Conservation (phyloP, 139 green algal species). For the Picochlorum sp. region DNA sequence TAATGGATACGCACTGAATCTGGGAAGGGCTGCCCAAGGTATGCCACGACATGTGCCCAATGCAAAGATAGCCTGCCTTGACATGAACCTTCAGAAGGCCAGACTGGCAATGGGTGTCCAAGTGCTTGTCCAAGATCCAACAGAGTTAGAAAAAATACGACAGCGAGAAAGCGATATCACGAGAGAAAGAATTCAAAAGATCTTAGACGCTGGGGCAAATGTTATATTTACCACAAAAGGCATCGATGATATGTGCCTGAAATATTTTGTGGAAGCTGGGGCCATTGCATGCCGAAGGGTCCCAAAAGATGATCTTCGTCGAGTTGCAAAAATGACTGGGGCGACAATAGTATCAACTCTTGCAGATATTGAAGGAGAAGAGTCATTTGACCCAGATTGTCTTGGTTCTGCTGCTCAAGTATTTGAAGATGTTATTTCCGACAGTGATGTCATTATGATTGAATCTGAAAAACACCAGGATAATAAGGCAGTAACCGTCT, state of each 20-base stretch:
- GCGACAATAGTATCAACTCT: slow-evolving; percentile 75
- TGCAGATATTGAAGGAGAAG: slow-evolving; percentile 94
- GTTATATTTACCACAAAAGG: slow-evolving; percentile 98
- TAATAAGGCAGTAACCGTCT: slow-evolving; percentile 43
- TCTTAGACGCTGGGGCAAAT: slow-evolving; percentile 89
- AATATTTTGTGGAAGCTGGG: slow-evolving; percentile 98
- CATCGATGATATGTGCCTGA: slow-evolving; percentile 96
- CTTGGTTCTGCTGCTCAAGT: slow-evolving; percentile 69
- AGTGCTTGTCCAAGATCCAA: slow-evolving; percentile 88
- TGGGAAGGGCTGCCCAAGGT: slow-evolving; percentile 68
- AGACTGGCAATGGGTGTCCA: slow-evolving; percentile 81
- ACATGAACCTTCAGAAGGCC: slow-evolving; percentile 91
- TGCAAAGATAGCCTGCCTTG: slow-evolving; percentile 79
- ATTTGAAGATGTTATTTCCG: slow-evolving; percentile 52
- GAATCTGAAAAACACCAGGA: slow-evolving; percentile 38
- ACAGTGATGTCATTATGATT: slow-evolving; percentile 75
- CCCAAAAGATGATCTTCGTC: slow-evolving; percentile 90
- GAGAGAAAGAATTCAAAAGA: slow-evolving; percentile 85
- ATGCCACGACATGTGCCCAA: slow-evolving; percentile 39
- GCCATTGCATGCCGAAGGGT: slow-evolving; percentile 83
- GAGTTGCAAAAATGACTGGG: slow-evolving; percentile 86
- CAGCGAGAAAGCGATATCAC: slow-evolving; percentile 92
- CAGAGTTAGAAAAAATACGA: slow-evolving; percentile 91
- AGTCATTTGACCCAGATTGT: slow-evolving; percentile 80
- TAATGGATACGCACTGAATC: slow-evolving; percentile 94